A percentile compares a stretch with the other conserved stretches of the same genome.
These are phyloP conservation scores for Nepenthes alata DNA, from an alignment of 179 eudicot genomes.

Conservation along the genomic window DNA sequence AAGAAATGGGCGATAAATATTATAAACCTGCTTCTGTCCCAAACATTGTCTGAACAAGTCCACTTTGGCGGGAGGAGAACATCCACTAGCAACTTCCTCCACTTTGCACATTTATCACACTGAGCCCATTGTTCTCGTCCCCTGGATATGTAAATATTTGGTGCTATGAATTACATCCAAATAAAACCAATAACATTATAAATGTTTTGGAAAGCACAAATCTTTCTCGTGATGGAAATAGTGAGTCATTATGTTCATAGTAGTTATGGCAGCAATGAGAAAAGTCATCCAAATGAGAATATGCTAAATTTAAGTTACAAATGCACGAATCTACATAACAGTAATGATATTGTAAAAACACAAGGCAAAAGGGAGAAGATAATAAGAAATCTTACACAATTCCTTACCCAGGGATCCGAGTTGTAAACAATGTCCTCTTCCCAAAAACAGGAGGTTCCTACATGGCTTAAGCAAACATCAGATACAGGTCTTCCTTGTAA, in stretches of 20 bases:
- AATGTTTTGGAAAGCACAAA: no score
- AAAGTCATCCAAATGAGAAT: no score
- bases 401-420: constrained; percentile 61
- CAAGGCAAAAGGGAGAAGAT: neutral
- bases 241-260: no score
- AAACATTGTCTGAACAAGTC: constrained; percentile 30
- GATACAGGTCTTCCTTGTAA: neutral
- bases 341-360: neutral
- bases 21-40: constrained; percentile 31
- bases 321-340: neutral
- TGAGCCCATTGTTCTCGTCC: constrained; percentile 39
- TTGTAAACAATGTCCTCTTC: constrained; percentile 64
- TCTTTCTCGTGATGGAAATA: no score
- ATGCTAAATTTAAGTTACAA: no score
- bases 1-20: neutral
- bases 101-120: constrained; percentile 40
- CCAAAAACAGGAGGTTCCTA: constrained; percentile 97
- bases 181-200: no score
- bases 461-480: neutral
- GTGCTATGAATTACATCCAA: no score
- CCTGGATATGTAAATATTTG: constrained; percentile 10
- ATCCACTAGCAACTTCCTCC: constrained; percentile 40
- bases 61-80: constrained; percentile 35
- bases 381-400: neutral
- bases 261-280: no score